Percentiles rank a stretch among this genome's conserved stretches.
phyloP scores from a whole-genome alignment of 2,329 filamentous ascomycete species.

The Drechslerella dactyloides region DNA sequence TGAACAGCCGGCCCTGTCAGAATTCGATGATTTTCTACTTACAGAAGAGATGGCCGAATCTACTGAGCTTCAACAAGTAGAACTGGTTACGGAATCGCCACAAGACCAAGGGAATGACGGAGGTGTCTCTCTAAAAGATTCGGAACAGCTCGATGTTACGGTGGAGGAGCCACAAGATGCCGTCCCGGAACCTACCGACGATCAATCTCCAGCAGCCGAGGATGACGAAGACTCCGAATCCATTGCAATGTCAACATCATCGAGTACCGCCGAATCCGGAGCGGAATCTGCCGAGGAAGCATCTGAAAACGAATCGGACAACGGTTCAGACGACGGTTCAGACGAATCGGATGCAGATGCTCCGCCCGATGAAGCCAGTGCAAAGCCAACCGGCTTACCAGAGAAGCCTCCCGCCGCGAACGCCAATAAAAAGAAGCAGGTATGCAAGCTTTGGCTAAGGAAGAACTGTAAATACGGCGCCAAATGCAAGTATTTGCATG shows the following conservation, averaged over 20 bases:
- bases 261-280: conserved; percentile 32
- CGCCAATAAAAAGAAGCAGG: conserved; percentile 44
- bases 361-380: conserved; percentile 34
- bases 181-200: background rate
- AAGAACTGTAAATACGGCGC: conserved; percentile 48
- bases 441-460: conserved; percentile 46
- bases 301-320: conserved; percentile 31
- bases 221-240: conserved; percentile 41
- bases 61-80: conserved; percentile 28
- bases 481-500: conserved; percentile 48
- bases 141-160: conserved; percentile 11
- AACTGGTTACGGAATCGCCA: conserved; percentile 30
- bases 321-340: conserved; percentile 18
- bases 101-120: conserved; percentile 9
- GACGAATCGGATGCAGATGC: conserved; percentile 47
- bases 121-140: background rate
- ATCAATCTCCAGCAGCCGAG: conserved; percentile 15
- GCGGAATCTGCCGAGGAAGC: conserved; percentile 35
- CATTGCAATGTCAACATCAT: conserved; percentile 43
- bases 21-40: conserved; percentile 31
- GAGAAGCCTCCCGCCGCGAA: conserved; percentile 37
- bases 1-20: conserved; percentile 5
- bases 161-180: conserved; percentile 35
- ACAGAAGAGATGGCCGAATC: conserved; percentile 34
- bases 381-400: conserved; percentile 41